Evolutionary conservation across 179 eudicot species (phyloP).

Genomic region (Patellifolia procumbens): DNA sequence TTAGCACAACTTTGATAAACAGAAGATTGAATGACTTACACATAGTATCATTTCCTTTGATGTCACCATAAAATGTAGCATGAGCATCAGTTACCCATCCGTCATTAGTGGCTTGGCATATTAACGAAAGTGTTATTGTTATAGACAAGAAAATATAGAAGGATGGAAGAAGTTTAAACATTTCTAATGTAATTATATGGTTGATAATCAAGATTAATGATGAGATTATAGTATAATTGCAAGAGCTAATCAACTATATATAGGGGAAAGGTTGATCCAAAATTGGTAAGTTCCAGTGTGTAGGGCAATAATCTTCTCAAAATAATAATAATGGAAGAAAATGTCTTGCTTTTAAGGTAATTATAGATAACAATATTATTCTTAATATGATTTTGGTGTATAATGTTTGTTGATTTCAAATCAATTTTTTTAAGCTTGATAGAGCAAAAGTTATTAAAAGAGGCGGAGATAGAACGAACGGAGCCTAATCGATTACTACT

Average conservation of each 20-base stretch:
- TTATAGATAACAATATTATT: too few species aligned
- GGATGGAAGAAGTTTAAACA: not conserved
- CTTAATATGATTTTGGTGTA: too few species aligned
- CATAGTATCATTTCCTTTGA: conserved; percentile 26
- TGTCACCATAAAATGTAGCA: conserved; percentile 39
- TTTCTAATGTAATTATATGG: not conserved
- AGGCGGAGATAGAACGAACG: too few species aligned
- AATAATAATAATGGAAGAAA: not conserved
- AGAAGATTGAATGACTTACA: conserved; percentile 17
- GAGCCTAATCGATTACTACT: too few species aligned
- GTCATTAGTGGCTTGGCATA: conserved; percentile 9
- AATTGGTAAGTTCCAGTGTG: not conserved
- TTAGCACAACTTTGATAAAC: too few species aligned
- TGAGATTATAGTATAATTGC: not conserved
- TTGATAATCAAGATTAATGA: not conserved
- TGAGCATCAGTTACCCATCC: conserved; percentile 31
- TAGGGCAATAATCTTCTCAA: not conserved
- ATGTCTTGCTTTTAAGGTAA: not conserved
- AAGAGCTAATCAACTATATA: not conserved
- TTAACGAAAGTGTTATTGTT: not conserved
- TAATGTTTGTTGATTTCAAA: too few species aligned
- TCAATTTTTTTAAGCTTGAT: too few species aligned
- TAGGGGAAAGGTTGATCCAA: not conserved
- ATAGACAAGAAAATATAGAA: not conserved
- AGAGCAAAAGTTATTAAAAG: too few species aligned